Base-by-base conservation (phyloP, 1,284 basidiomycete genomes). In the Ustilago nuda region DNA sequence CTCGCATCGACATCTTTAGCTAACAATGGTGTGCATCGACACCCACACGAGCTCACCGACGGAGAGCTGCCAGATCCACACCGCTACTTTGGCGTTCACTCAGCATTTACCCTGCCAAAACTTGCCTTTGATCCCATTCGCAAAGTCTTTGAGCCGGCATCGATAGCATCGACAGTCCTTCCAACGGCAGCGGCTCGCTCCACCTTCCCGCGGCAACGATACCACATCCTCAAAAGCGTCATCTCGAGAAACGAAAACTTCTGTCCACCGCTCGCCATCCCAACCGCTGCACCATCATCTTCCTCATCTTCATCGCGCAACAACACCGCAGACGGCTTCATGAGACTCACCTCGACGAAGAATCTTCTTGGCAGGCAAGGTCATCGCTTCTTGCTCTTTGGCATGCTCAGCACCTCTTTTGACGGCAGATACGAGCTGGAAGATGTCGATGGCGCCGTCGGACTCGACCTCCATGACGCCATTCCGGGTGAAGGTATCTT, bases 71-170 rank as follows among this genome's bases (percentile, higher is more conserved):
- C 95, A 30, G 94, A 97, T 76, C 91, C 94, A 8, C 92, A 95
- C 53, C 90, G 90, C 30, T 94, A 96, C 85, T 88, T 99, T 54
- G 91, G 91, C 75, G 89, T 98, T 66, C 88, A 98, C 39, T 91
- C 97, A 84, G 92, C 95, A 11, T 98, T 95, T 79, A 92, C 95
- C 41, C 97, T 98, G 93, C 96, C 96, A 0, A 88, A 91, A 9
- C 93, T 94, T 90, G 90, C 91, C 78, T 99, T 94, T 90, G 94
- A 94, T 39, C 88, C 89, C 27, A 92, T 95, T 78, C 88, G 93
- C 68, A 92, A 92, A 57, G 91, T 92, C 2, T 97, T 96, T 81
- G 93, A 94, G 79, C 60, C 66, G 19, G 55, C 60, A 46, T 27
- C 56, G 48, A 17, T 63, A 6, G 11, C 50, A 2, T 41, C 77